Base-by-base conservation (phyloP, 768 basidiomycete species). In the Tylopilus cervinicoccineus region DNA sequence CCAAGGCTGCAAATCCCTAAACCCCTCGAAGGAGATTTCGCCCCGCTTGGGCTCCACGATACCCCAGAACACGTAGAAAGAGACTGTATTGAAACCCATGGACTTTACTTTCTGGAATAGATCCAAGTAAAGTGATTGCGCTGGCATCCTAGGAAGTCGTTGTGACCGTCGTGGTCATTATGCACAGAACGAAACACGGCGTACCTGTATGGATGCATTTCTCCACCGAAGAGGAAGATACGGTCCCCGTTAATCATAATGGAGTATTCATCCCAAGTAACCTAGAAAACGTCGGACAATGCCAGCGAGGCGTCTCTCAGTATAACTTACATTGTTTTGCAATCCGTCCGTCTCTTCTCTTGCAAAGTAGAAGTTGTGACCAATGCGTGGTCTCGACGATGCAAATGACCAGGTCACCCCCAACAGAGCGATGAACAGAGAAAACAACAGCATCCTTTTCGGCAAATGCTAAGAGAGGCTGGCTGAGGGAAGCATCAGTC, bases 91-190 rank as follows among this genome's bases (percentile, higher is more conserved):
- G 12, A 62, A 60, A 16, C 60, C 60, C 58, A 57, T 53, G 26
- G 82, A 75, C 53, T 78, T 81, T 46, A 82, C 64, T 56, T 84
- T 85, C 54, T 84, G 61, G 72, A 84, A 76, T 43, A 85, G 65
- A 56, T 84, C 84, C 13, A 68, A 65, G 41, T 62, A 11, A 38
- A 63, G 55, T 0, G 58, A 59, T 17, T 70, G 70, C 43, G 73
- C 67, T 3, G 77, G 77, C 38, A 63, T 56, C 38, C 63, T 63
- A 28, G 14, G 26, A 23, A 20, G 29, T 19, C 10, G 20, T 22
- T 16, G 36, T 44, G 20, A 51, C 24, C 20, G 6, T 36, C 6
- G 14, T 38, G 12, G 34, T 45, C 6, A 38, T 24, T 2, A 32
- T 10, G 33, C 22, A n/a, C 2, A 16, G 14, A 33, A 7, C 20